Base-by-base conservation (phyloP, 306 rosid species). In the Macrotyloma uniflorum region DNA sequence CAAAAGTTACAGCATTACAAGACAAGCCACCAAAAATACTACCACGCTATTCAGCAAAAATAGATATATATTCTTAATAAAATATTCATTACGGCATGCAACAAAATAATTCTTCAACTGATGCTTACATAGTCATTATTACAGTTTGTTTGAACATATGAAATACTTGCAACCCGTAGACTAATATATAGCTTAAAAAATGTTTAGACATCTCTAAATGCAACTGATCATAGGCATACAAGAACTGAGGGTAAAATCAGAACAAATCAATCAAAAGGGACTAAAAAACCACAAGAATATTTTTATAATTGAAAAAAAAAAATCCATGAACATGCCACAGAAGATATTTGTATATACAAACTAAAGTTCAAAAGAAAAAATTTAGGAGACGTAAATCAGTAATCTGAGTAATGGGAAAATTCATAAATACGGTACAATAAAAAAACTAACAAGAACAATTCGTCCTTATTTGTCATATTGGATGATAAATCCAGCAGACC, bases 401-500 rank as follows among this genome's bases (percentile, higher is more conserved):
- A 68, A 33, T 63, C 43, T 55, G 79, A 67, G 68, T 50, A 42
- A 74, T 72, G 75, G 76, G 36, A 69, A 78, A 71, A 78, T 45
- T 38, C 76, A 83, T 24, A 23, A 46, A 28, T 43, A 78, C 35
- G 35, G 70, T 54, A 79, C 54, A 40, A 51, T 8, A 42, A 76
- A 77, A 42, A 73, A 72, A 59, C 59, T 59, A 64, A 77, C 80
- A 72, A 73, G 72, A 36, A 68, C 42, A 69, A 68, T 67, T 74
- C 38, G 62, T 55, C 11, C 75, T 79, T 82, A 69, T 78, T 74
- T 64, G 78, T 81, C 33, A 80, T 54, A 73, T 59, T 68, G 69
- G 28, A 67, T 72, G 57, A 64, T 15, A 68, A 62, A 69, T 78
- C 81, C 30, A 78, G 66, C n/a, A 69, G 77, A 69, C 69, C 38